Conservation (phyloP, 1,139 yeast species). For the Martiniozyma asiatica region DNA sequence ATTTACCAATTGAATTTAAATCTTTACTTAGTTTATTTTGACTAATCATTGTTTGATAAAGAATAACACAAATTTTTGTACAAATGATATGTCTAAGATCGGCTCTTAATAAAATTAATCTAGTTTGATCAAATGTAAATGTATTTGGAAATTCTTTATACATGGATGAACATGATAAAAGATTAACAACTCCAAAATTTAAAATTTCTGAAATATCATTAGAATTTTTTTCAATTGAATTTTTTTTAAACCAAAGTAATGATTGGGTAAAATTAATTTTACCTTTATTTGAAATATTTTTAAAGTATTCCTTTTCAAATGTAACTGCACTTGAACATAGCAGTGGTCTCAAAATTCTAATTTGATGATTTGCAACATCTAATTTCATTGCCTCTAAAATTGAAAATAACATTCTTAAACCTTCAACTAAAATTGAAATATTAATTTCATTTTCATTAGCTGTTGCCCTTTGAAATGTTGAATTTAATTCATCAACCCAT, state of each 20-base stretch:
- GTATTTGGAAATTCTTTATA: conserved; percentile 77
- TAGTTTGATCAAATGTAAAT: conserved; percentile 76
- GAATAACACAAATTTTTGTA: conserved; percentile 57
- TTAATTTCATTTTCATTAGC: conserved; percentile 33
- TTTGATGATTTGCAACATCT: conserved; percentile 92
- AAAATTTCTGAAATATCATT: conserved; percentile 26
- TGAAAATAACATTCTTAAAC: conserved; percentile 67
- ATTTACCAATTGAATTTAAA: conserved; percentile 18
- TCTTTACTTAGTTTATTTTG: conserved; percentile 18
- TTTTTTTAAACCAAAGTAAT: conserved; percentile 55
- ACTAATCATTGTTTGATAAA: conserved; percentile 34
- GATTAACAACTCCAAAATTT: conserved; percentile 41
- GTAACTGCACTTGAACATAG: conserved; percentile 84
- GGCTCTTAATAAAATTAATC: conserved; percentile 67
- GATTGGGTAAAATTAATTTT: conserved; percentile 59
- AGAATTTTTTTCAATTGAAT: conserved; percentile 18
- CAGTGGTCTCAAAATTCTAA: conserved; percentile 72
- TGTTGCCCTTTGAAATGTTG: conserved; percentile 54
- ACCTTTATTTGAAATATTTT: conserved; percentile 53
- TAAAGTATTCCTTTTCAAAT: conserved; percentile 80
- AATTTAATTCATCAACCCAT: conserved; percentile 78
- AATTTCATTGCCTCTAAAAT: conserved; percentile 92
- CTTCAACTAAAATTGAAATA: conserved; percentile 42
- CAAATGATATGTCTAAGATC: conserved; percentile 81
- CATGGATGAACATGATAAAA: conserved; percentile 70